phyloP scores from a whole-genome alignment of 257 asterid genomes.

The Solanum peruvianum region DNA sequence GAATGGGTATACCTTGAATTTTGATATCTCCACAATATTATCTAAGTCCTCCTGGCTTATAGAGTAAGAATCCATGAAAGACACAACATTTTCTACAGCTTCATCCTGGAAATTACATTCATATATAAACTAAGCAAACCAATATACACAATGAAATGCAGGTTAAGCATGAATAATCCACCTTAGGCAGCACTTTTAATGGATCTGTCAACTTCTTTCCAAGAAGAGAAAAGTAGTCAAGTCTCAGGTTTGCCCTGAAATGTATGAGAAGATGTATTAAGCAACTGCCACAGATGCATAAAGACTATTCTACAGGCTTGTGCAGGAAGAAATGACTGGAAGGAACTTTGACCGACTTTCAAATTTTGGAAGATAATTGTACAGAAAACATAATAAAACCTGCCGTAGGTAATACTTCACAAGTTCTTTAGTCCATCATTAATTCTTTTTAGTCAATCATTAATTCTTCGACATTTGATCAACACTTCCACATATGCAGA shows the following conservation, averaged over 20 bases:
- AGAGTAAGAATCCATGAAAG: conserved; percentile 86
- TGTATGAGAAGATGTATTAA: background rate
- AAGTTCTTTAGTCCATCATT: background rate
- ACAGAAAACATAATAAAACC: background rate
- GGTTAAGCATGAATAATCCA: conserved; percentile 9
- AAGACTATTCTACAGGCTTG: background rate
- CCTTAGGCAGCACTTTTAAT: conserved; percentile 59
- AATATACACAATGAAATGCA: background rate
- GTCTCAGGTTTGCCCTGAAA: conserved; percentile 66
- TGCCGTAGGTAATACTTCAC: background rate
- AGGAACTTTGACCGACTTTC: background rate
- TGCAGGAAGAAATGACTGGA: background rate
- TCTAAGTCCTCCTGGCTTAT: conserved; percentile 87
- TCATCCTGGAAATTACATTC: conserved; percentile 53
- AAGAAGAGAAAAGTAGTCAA: conserved; percentile 68
- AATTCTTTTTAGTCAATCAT: background rate
- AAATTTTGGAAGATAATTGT: background rate
- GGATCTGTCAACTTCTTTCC: conserved; percentile 71
- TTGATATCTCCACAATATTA: conserved; percentile 70
- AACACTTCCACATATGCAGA: background rate
- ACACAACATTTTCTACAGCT: conserved; percentile 74
- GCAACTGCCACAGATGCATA: background rate
- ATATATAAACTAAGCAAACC: background rate
- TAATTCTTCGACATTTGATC: background rate
- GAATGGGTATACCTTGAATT: conserved; percentile 48